Percentiles rank a stretch among this genome's conserved stretches.
Conservation (phyloP, 768 basidiomycete species). For the Trametes gibbosa region DNA sequence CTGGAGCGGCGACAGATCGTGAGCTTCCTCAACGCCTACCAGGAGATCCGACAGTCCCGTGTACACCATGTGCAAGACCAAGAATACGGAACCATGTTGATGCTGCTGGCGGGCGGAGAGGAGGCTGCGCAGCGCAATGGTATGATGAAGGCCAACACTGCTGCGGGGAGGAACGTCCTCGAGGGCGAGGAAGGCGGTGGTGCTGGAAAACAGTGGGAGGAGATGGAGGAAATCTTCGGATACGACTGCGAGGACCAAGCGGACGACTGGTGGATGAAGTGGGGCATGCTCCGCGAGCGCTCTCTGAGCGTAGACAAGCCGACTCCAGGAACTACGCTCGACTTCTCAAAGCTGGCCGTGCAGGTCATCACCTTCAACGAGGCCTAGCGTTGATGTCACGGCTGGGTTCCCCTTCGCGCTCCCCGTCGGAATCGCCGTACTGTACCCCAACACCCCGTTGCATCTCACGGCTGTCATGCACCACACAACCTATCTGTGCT, state of each 20-base stretch:
- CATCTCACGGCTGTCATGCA: not conserved
- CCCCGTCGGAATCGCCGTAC: no score
- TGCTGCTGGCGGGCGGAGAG: slow-evolving; percentile 21
- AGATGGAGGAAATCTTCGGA: slow-evolving; percentile 29
- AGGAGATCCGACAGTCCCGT: slow-evolving; percentile 34
- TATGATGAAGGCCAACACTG: slow-evolving; percentile 22
- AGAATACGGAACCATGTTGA: slow-evolving; percentile 23
- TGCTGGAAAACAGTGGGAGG: slow-evolving; percentile 28
- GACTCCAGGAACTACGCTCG: not conserved
- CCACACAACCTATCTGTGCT: not conserved
- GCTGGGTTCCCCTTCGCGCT: not conserved
- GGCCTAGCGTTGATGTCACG: not conserved
- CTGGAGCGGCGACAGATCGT: slow-evolving; percentile 29
- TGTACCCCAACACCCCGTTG: not conserved
- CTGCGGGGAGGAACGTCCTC: slow-evolving; percentile 23
- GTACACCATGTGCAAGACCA: slow-evolving; percentile 18
- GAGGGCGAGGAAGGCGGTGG: slow-evolving; percentile 15
- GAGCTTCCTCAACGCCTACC: slow-evolving; percentile 34
- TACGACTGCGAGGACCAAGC: slow-evolving; percentile 37
- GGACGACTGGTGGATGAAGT: slow-evolving; percentile 36
- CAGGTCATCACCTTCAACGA: slow-evolving; percentile 1
- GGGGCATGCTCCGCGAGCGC: slow-evolving; percentile 30
- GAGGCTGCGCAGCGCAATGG: slow-evolving; percentile 23
- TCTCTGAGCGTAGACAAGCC: slow-evolving; percentile 2
- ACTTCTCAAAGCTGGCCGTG: slow-evolving; percentile 9